Base-by-base conservation (phyloP, 2,329 filamentous ascomycete species). In the Stachybotrys chartarum region DNA sequence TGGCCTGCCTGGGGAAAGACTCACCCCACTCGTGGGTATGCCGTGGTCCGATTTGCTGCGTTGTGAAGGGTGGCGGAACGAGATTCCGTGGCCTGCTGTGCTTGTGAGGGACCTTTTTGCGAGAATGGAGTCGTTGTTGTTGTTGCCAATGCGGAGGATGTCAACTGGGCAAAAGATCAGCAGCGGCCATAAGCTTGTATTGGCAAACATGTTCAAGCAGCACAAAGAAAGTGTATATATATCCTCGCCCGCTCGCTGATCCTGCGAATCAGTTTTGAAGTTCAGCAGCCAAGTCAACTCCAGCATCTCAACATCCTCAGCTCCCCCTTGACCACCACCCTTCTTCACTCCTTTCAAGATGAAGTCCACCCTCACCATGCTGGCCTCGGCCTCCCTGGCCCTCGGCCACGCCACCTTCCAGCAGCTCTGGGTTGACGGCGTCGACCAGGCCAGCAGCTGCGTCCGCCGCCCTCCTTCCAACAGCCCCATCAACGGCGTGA, bases 381-480 rank as follows among this genome's bases (percentile, higher is more conserved):
- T 52, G 32, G 50, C 50, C 17, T 24, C 31, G 16, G 50, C 50
- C 50, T 17, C 30, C 32, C 35, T 52, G 32, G 50, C 50, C 17
- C 12, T 42, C n/a, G 32, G 50, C 32, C 50, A 52, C 18, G 50
- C 50, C 50, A 52, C 50, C n/a, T 52, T 52, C 50, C 50, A 52
- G 50, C 50, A 52, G 35, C 50, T 52, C 50, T 52, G 50, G 50
- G 32, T 52, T 30, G 17, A 52, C 32, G 50, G 50, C 11, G 50
- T 44, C 10, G 50, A 52, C 50, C 50, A 52, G 24, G 50, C 50
- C 10, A 17, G 24, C 50, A 52, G 16, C 50, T 52, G 50, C 32
- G 50, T 52, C 30, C 50, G 50, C 44, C 50, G 50, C 6, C 50
- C 50, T 24, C n/a, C 50, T 7, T 42, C 30, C 35, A 52, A 52